Conservation (phyloP, 257 asterid species). For the Pogostemon cablin region DNA sequence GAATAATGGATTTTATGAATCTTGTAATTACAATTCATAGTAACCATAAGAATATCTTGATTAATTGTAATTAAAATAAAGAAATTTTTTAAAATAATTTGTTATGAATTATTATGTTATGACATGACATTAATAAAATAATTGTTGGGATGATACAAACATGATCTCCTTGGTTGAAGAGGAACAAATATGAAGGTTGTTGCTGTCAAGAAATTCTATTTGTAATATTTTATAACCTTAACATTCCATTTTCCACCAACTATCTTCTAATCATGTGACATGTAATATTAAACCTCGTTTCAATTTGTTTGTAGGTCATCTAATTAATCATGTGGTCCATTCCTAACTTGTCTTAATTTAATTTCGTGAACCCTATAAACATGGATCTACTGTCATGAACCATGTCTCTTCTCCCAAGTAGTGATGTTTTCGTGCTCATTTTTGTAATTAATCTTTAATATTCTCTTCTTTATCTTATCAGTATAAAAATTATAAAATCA, state of each 20-base stretch:
- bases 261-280: conserved; percentile 33
- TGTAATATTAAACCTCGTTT: conserved; percentile 42
- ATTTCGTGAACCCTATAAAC: conserved; percentile 35
- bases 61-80: neutral
- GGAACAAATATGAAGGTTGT: conserved; percentile 7
- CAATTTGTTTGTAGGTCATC: conserved; percentile 40
- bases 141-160: conserved; percentile 2
- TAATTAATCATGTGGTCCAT: conserved; percentile 33
- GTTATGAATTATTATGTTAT: neutral
- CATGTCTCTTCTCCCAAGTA: conserved; percentile 31
- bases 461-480: neutral
- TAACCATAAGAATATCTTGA: neutral
- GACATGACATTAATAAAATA: neutral
- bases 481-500: neutral
- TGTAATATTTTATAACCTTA: conserved; percentile 24
- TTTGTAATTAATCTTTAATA: neutral
- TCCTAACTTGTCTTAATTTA: conserved; percentile 23
- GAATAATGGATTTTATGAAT: conserved; percentile 8
- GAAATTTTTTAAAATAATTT: too few relatives aligned
- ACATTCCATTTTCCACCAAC: conserved; percentile 48
- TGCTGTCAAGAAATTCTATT: conserved; percentile 20
- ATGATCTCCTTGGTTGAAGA: conserved; percentile 19
- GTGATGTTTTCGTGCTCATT: conserved; percentile 38
- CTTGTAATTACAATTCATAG: neutral
- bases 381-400: conserved; percentile 46